Evolutionary conservation across 306 rosid species (phyloP).

Genomic region (Pyrus betulifolia): DNA sequence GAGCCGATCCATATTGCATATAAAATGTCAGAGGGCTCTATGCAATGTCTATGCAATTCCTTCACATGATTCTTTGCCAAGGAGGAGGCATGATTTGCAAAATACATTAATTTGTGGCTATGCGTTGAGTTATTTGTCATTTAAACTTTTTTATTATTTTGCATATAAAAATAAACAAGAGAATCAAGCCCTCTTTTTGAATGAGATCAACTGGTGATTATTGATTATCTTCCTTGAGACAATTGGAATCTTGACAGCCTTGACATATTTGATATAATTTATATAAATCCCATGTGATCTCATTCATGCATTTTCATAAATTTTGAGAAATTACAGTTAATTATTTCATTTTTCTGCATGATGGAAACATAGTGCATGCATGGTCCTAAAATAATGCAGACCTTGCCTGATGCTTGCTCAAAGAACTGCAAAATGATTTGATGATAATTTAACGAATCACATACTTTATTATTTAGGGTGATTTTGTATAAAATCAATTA

Average conservation of each 20-base stretch:
- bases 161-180: not conserved
- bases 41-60: not conserved
- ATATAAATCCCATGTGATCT: not conserved
- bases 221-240: not conserved
- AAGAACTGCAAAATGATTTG: no score
- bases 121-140: not conserved
- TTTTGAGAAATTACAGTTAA: no score
- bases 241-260: slow-evolving; percentile 6
- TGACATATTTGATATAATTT: not conserved
- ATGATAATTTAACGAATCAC: no score
- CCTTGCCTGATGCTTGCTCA: no score
- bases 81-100: not conserved
- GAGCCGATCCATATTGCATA: not conserved
- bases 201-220: not conserved
- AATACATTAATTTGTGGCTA: not conserved
- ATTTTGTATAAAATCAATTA: no score
- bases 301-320: no score
- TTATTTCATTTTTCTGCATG: no score
- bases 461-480: no score
- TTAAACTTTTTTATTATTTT: no score
- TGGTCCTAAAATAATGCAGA: no score
- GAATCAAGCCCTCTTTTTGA: not conserved
- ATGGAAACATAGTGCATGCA: no score
- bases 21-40: no score
- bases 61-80: not conserved